Evolutionary conservation across 2,329 filamentous ascomycete genomes (phyloP).

Genomic region (Colletotrichum filicis): DNA sequence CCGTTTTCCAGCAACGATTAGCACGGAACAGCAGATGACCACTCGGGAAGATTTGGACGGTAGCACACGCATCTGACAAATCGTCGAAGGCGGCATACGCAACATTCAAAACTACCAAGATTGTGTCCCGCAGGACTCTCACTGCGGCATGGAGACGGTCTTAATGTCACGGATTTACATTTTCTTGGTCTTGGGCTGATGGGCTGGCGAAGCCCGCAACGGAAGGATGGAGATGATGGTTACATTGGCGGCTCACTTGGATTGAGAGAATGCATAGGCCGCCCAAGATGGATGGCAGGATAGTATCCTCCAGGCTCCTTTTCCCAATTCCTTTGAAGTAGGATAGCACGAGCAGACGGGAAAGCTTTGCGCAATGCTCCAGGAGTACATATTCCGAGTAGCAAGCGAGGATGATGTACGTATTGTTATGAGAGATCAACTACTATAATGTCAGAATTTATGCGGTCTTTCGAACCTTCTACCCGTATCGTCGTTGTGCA

Average conservation of each 20-base stretch:
- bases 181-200: background rate
- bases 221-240: background rate
- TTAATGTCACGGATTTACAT: background rate
- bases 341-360: constrained; percentile 4
- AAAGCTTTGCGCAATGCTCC: background rate
- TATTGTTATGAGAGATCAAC: constrained; percentile 35
- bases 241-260: background rate
- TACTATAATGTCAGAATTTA: constrained; percentile 35
- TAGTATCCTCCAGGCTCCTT: background rate
- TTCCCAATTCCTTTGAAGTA: background rate
- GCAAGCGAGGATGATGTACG: constrained; percentile 28
- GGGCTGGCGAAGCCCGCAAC: background rate
- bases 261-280: background rate
- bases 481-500: background rate
- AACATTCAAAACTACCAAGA: background rate
- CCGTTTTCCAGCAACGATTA: background rate
- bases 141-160: background rate
- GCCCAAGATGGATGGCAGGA: background rate
- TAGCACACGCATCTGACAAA: background rate
- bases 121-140: background rate
- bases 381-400: background rate
- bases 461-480: constrained; percentile 1
- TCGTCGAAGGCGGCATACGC: background rate
- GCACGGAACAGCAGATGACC: background rate
- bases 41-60: background rate